These are phyloP conservation scores for Coemansia sp. DNA, from an alignment of 192 early-diverging fungal genomes.

Conservation along the genomic window DNA sequence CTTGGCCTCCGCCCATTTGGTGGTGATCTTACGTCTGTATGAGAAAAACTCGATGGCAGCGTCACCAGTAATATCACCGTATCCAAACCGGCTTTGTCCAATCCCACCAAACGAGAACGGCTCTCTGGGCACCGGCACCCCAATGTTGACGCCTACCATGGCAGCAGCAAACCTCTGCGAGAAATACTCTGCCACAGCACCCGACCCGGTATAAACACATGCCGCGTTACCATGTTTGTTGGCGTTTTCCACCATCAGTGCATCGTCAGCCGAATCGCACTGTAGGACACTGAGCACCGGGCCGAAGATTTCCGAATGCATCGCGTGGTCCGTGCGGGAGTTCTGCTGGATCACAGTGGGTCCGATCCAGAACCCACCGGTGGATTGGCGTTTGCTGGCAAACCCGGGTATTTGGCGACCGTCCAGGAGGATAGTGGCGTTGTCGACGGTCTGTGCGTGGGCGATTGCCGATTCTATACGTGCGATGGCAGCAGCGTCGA, in stretches of 20 bases:
- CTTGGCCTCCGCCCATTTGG: constrained; percentile 69
- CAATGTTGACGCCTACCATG: constrained; percentile 82
- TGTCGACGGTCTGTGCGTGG: constrained; percentile 48
- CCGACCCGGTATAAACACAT: constrained; percentile 68
- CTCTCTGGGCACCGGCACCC: constrained; percentile 71
- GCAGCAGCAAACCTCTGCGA: constrained; percentile 69
- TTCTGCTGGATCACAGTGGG: constrained; percentile 70
- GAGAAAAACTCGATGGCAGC: constrained; percentile 79
- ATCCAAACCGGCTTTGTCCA: constrained; percentile 68
- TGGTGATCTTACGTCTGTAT: constrained; percentile 71
- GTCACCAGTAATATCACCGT: constrained; percentile 73
- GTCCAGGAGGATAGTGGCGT: constrained; percentile 71
- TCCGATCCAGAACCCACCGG: constrained; percentile 72
- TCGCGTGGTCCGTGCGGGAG: constrained; percentile 59
- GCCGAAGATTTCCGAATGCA: constrained; percentile 84
- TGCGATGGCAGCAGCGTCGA: constrained; percentile 63
- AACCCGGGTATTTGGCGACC: constrained; percentile 55
- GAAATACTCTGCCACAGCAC: constrained; percentile 70
- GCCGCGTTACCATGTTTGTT: constrained; percentile 73
- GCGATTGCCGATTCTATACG: constrained; percentile 69
- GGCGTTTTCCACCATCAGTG: constrained; percentile 73
- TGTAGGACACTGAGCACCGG: constrained; percentile 72
- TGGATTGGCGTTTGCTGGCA: constrained; percentile 31
- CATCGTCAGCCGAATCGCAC: constrained; percentile 60
- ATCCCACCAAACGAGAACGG: constrained; percentile 84